phyloP scores from a whole-genome alignment of 257 asterid genomes.

The Solanum tacnaense region DNA sequence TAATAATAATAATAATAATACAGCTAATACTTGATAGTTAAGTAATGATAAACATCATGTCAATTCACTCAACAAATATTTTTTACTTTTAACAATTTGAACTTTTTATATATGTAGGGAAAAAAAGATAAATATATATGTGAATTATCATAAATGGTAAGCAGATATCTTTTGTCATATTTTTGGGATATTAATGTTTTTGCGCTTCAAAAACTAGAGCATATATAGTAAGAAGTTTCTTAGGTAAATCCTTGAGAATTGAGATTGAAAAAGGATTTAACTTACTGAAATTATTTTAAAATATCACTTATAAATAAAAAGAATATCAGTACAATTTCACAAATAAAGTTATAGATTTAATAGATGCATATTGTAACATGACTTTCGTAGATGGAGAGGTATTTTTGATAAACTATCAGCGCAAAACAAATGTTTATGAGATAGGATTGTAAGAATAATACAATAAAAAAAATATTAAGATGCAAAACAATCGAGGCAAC shows the following conservation, averaged over 20 bases:
- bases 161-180: rapidly evolving
- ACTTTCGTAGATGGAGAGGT: background rate
- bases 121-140: no score
- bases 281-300: background rate
- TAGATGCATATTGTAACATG: no score
- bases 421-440: rapidly evolving
- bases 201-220: no score
- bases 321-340: background rate
- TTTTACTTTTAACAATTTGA: no score
- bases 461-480: background rate
- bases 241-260: background rate
- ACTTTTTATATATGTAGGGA: no score
- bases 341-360: background rate
- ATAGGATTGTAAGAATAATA: background rate
- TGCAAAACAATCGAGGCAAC: background rate
- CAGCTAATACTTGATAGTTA: background rate
- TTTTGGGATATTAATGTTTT: no score
- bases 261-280: background rate
- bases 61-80: background rate
- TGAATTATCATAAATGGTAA: no score
- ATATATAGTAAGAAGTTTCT: no score
- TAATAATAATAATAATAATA: background rate
- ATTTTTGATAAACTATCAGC: rapidly evolving
- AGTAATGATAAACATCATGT: background rate
- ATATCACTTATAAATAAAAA: background rate